Evolutionary conservation across 2,329 filamentous ascomycete species (phyloP).

Genomic region (Colletotrichum sp.): DNA sequence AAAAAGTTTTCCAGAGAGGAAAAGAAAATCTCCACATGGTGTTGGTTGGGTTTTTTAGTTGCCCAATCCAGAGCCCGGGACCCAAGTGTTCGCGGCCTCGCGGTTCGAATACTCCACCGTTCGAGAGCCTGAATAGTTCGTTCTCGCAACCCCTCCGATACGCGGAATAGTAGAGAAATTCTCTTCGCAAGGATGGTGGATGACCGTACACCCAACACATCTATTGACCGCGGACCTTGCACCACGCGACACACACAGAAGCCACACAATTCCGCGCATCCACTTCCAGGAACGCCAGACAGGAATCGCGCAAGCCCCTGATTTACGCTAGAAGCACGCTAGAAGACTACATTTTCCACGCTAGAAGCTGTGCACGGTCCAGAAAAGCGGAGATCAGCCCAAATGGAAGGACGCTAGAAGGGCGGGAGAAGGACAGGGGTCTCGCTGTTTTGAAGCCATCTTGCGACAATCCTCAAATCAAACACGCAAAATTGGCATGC

Average conservation of each 20-base stretch:
- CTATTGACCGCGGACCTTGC: not conserved
- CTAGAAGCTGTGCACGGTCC: not conserved
- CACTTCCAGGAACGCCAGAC: not conserved
- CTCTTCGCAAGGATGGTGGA: not conserved
- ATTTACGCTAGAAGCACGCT: slow-evolving; percentile 11
- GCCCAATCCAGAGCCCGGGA: not conserved
- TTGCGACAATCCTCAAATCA: not conserved
- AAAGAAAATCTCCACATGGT: not conserved
- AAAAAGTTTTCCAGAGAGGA: not conserved
- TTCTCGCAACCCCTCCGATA: not conserved
- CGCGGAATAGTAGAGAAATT: not conserved
- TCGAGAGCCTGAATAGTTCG: not conserved
- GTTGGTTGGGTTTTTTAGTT: not conserved
- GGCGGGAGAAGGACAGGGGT: not conserved
- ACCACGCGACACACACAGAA: not conserved
- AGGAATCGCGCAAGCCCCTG: not conserved
- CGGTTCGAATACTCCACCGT: not conserved
- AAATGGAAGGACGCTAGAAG: slow-evolving; percentile 13
- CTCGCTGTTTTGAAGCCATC: not conserved
- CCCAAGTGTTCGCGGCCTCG: not conserved
- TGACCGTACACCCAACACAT: not conserved
- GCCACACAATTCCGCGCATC: not conserved
- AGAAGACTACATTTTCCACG: not conserved
- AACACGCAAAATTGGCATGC: not conserved
- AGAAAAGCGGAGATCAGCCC: not conserved